phyloP scores from a whole-genome alignment of 78 protist species.

The Dictyostelium intermedium region DNA sequence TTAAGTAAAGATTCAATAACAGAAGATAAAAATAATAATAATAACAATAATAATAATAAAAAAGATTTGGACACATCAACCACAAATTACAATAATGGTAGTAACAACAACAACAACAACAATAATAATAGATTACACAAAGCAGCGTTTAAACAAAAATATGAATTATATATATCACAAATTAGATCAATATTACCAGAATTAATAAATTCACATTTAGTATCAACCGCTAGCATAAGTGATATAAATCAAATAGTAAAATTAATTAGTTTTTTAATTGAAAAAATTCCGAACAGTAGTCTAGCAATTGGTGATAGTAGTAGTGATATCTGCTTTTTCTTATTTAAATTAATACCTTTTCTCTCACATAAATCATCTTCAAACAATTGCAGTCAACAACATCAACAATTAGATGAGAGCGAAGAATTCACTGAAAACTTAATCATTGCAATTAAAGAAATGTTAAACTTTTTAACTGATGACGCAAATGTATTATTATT shows the following conservation, averaged over 20 bases:
- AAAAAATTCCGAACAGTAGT: slow-evolving; percentile 27
- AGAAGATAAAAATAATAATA: neutral
- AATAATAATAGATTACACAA: neutral
- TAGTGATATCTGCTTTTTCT: slow-evolving; percentile 18
- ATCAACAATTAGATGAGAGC: neutral
- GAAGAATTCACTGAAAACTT: slow-evolving; percentile 7
- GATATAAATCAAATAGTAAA: slow-evolving; percentile 38
- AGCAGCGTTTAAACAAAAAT: neutral
- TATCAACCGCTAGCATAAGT: neutral
- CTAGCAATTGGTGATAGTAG: slow-evolving; percentile 22
- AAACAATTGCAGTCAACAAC: no score
- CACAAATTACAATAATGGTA: neutral
- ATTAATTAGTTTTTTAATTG: neutral
- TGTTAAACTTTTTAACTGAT: neutral
- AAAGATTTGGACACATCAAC: neutral
- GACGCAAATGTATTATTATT: neutral
- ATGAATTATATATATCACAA: neutral
- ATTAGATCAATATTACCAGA: slow-evolving; percentile 48
- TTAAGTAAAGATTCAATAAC: neutral
- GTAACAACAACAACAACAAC: neutral
- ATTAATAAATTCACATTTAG: slow-evolving; percentile 22
- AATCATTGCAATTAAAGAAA: neutral
- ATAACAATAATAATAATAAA: neutral
- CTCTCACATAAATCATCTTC: slow-evolving; percentile 3
- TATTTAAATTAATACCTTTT: slow-evolving; percentile 62